phyloP scores from a whole-genome alignment of 768 basidiomycete genomes.

The Gymnopilus junonius region DNA sequence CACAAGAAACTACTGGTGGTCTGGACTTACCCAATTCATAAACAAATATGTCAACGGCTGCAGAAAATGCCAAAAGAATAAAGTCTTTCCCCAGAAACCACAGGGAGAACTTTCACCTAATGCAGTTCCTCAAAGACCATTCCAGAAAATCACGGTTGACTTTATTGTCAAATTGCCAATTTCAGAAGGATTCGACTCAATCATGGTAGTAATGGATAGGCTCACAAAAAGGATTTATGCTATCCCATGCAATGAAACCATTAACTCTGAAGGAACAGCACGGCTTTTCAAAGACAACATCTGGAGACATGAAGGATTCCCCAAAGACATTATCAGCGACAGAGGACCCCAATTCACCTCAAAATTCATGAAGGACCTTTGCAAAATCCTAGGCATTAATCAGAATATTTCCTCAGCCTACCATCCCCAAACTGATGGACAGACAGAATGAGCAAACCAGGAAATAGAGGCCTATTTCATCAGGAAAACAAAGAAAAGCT shows the following conservation, averaged over 20 bases:
- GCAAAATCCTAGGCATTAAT: too few relatives aligned
- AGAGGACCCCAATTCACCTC: too few relatives aligned
- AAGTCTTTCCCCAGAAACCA: constrained; percentile 31
- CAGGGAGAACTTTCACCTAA: constrained; percentile 21
- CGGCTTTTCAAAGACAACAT: too few relatives aligned
- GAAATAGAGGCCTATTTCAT: too few relatives aligned
- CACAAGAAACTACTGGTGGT: constrained; percentile 30
- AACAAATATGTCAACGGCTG: constrained; percentile 31
- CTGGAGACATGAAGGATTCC: too few relatives aligned
- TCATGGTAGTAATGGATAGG: constrained; percentile 32
- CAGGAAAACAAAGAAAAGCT: too few relatives aligned
- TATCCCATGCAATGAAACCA: constrained; percentile 18
- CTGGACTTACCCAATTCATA: constrained; percentile 18
- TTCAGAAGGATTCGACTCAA: constrained; percentile 33
- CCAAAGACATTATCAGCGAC: too few relatives aligned
- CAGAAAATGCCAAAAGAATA: constrained; percentile 33
- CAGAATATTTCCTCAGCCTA: too few relatives aligned
- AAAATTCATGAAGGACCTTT: too few relatives aligned
- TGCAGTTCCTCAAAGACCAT: constrained; percentile 26
- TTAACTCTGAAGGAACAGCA: constrained; percentile 21
- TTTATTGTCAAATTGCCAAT: constrained; percentile 22
- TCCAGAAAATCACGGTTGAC: constrained; percentile 35
- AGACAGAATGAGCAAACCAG: too few relatives aligned
- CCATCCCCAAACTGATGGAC: too few relatives aligned
- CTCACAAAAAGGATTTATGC: constrained; percentile 18